Evolutionary conservation across 495 filamentous ascomycete genomes (phyloP), one percentile per base, ranked within the genome.

Genomic region (Cryomyces antarcticus): DNA sequence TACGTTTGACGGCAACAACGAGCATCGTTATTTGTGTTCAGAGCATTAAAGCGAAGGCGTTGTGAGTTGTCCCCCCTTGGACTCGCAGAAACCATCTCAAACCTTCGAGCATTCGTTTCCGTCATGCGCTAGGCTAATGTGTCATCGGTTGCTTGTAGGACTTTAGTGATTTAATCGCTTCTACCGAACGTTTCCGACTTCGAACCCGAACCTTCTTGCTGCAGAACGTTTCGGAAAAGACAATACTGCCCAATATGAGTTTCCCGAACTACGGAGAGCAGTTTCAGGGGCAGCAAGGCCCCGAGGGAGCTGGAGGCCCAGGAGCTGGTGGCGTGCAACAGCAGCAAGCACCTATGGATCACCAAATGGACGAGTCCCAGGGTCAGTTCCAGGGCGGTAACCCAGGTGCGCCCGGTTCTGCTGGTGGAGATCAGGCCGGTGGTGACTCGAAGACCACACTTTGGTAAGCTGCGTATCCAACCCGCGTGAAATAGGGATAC

Each of bases 371-470:
- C 43, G 69, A 66, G 43, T 62, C 66, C 38, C 61, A 64, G 36
- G 69, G 64, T 43, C 62, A 66, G 38, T 80, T 69, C 60, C 66
- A 66, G 52, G 63, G 65, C 28, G 61, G 63, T 39, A 61, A 67
- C 49, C 60, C 66, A 47, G 71, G 69, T 50, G 67, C 71, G 43
- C 62, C 65, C 42, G 61, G 59, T 29, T 62, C 69, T 43, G 62
- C 67, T 46, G 56, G 66, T 34, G 71, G 63, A 43, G 61, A 71
- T 43, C 68, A 70, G 57, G 66, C 69, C 52, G 70, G 65, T 42
- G 66, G 61, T 40, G 78, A 81, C 49, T 69, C 68, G 42, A 87
- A 87, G 72, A 87, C 81, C 30, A 87, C 81, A 29, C 71, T 87
- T 48, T 87, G 81, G 80, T 84, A 69, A 49, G 78, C 65, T 46